These are phyloP conservation scores for Pilaira anomala DNA, from an alignment of 192 early-diverging fungal genomes.

Conservation along the genomic window DNA sequence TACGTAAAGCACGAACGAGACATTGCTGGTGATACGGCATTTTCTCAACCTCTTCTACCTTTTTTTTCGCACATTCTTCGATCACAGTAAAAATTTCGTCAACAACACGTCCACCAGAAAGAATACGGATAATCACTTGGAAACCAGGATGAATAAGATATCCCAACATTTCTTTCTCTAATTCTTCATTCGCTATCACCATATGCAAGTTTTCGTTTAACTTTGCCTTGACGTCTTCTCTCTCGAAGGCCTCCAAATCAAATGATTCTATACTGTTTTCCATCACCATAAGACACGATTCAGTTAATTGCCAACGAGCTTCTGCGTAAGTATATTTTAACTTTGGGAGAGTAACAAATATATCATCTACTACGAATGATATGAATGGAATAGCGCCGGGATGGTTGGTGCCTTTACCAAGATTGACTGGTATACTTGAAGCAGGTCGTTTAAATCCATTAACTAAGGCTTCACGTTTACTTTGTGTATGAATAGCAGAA, in stretches of 20 bases:
- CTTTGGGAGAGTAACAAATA: slow-evolving; percentile 73
- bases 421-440: slow-evolving; percentile 46
- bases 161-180: neutral
- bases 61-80: slow-evolving; percentile 51
- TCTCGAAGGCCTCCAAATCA: slow-evolving; percentile 48
- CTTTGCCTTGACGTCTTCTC: neutral
- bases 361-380: slow-evolving; percentile 75
- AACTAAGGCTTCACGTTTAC: slow-evolving; percentile 7
- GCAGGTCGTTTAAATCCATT: slow-evolving; percentile 40
- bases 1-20: slow-evolving; percentile 50
- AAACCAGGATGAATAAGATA: slow-evolving; percentile 75
- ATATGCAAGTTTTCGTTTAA: neutral
- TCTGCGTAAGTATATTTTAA: slow-evolving; percentile 64
- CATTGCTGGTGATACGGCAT: slow-evolving; percentile 35
- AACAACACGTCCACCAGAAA: slow-evolving; percentile 71
- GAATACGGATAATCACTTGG: slow-evolving; percentile 70
- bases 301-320: slow-evolving; percentile 78
- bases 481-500: slow-evolving; percentile 57
- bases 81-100: slow-evolving; percentile 70
- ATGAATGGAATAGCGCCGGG: slow-evolving; percentile 80
- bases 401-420: slow-evolving; percentile 65
- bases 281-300: slow-evolving; percentile 69
- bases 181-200: neutral
- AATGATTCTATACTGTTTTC: slow-evolving; percentile 79
- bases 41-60: slow-evolving; percentile 47